phyloP scores from a whole-genome alignment of 352 stramenopile species.

The Ophiocytium majus region DNA sequence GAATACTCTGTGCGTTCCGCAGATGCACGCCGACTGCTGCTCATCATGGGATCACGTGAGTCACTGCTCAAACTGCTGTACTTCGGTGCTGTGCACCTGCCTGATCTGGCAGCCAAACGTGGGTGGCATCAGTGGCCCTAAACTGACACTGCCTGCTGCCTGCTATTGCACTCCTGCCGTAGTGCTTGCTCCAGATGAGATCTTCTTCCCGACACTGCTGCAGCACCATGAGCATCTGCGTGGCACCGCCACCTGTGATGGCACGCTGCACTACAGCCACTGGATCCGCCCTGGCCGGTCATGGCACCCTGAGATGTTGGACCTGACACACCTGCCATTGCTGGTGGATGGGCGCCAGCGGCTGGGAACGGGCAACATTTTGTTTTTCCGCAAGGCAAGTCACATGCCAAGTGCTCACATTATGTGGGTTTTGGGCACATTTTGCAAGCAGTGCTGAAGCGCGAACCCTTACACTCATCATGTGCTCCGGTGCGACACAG shows the following conservation, averaged over 20 bases:
- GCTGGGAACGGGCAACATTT: background rate
- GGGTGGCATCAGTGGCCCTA: too few relatives aligned
- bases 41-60: conserved; percentile 44
- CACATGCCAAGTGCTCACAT: too few relatives aligned
- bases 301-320: conserved; percentile 55
- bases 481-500: too few relatives aligned
- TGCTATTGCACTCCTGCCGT: background rate
- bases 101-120: too few relatives aligned
- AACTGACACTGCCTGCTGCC: too few relatives aligned
- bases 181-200: conserved; percentile 39
- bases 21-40: conserved; percentile 42
- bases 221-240: conserved; percentile 21
- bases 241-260: conserved; percentile 45
- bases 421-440: too few relatives aligned
- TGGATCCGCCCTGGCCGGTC: conserved; percentile 45
- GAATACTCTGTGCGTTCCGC: conserved; percentile 24
- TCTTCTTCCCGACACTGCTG: conserved; percentile 54
- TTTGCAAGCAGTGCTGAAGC: too few relatives aligned
- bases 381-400: background rate
- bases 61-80: too few relatives aligned
- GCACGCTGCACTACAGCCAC: conserved; percentile 52
- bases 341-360: conserved; percentile 7
- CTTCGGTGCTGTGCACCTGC: too few relatives aligned
- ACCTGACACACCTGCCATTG: conserved; percentile 38
- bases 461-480: too few relatives aligned